A percentile compares a stretch with the other conserved stretches of the same genome.
These are phyloP conservation scores for Cladophialophora yegresii DNA, from an alignment of 2,329 filamentous ascomycete species.

Conservation along the genomic window DNA sequence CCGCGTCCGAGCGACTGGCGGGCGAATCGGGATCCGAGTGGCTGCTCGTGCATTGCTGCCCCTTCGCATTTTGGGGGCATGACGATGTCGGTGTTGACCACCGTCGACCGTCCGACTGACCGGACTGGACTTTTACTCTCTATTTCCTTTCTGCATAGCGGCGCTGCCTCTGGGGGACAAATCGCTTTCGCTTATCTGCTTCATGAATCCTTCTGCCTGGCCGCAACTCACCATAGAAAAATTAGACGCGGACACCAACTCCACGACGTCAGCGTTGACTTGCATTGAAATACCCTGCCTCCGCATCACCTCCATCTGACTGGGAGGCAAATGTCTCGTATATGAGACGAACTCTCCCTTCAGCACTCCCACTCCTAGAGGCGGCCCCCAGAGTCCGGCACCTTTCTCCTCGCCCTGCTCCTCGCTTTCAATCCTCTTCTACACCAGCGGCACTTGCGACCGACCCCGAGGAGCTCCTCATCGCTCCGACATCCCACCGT, in stretches of 20 bases:
- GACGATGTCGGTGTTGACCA: slow-evolving; percentile 8
- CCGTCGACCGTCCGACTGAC: background rate
- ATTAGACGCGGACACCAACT: background rate
- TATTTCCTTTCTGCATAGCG: background rate
- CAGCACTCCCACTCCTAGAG: slow-evolving; percentile 26
- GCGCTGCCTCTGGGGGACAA: slow-evolving; percentile 12
- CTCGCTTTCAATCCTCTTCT: slow-evolving; percentile 26
- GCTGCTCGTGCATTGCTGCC: slow-evolving; percentile 5
- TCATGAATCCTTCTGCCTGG: slow-evolving; percentile 10
- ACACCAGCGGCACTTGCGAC: slow-evolving; percentile 7
- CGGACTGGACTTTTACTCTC: slow-evolving; percentile 1
- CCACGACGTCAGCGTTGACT: background rate
- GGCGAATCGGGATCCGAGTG: slow-evolving; percentile 13
- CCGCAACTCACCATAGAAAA: background rate
- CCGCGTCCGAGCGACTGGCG: background rate
- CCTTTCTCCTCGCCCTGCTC: slow-evolving; percentile 2
- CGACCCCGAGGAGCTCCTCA: slow-evolving; percentile 17
- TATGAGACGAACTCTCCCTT: slow-evolving; percentile 26
- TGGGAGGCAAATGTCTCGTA: slow-evolving; percentile 17
- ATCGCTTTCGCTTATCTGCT: background rate
- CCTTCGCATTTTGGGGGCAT: background rate
- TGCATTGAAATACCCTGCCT: slow-evolving; percentile 4
- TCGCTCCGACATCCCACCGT: slow-evolving; percentile 30
- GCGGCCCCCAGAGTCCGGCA: slow-evolving; percentile 21
- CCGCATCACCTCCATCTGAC: background rate